These are phyloP conservation scores for Boletus barrowsii DNA, from an alignment of 768 basidiomycete species.

Conservation along the genomic window DNA sequence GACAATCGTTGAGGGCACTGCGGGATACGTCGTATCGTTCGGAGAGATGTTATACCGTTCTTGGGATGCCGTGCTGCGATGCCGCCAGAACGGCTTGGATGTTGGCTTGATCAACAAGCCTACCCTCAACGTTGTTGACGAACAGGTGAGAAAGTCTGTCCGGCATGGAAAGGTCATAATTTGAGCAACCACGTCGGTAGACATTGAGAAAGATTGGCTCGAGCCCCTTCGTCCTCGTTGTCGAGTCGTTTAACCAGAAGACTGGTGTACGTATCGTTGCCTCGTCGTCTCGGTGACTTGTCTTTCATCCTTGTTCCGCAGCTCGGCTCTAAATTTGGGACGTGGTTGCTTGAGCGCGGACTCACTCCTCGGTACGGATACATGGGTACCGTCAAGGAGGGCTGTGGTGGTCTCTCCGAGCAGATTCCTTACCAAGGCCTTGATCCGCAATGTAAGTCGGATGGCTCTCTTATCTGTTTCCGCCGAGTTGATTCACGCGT, in stretches of 20 bases:
- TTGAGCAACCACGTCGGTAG: conserved; percentile 26
- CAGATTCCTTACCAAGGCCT: conserved; percentile 81
- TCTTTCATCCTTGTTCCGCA: conserved; percentile 11
- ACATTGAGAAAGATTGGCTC: conserved; percentile 67
- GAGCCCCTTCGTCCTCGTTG: conserved; percentile 77
- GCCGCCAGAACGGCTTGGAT: conserved; percentile 67
- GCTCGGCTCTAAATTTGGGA: conserved; percentile 82
- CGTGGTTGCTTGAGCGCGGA: conserved; percentile 80
- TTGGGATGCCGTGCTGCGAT: conserved; percentile 77
- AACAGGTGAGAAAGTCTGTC: conserved; percentile 46
- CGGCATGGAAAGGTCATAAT: not conserved
- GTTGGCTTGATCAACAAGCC: conserved; percentile 88
- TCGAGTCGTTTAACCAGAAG: conserved; percentile 86
- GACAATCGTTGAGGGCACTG: conserved; percentile 69
- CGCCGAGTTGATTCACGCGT: not conserved
- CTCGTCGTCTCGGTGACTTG: not conserved
- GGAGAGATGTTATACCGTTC: conserved; percentile 87
- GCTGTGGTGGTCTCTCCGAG: conserved; percentile 76
- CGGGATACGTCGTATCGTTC: conserved; percentile 80
- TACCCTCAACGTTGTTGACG: conserved; percentile 79
- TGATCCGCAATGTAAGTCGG: conserved; percentile 66
- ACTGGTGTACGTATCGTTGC: conserved; percentile 55
- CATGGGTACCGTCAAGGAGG: conserved; percentile 76
- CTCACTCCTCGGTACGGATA: conserved; percentile 80
- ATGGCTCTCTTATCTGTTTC: not conserved